Base-by-base conservation (phyloP, 2,329 filamentous ascomycete genomes). In the Neurospora crassa region DNA sequence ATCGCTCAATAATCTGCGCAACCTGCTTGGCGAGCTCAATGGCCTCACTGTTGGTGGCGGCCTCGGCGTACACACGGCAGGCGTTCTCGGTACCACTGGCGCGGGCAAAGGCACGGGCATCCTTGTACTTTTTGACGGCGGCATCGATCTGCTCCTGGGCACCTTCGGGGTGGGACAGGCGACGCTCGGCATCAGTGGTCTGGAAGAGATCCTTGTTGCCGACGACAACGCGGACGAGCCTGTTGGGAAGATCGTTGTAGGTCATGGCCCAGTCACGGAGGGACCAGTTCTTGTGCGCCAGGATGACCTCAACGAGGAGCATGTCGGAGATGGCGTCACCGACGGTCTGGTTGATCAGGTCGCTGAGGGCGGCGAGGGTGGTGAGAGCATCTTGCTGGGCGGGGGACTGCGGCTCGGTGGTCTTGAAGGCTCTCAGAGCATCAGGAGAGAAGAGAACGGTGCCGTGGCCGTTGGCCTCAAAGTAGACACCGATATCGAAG, bases 271-370 rank as follows among this genome's bases (percentile, higher is more conserved):
- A 99, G 80, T 98, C 93, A 79, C 91, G 90, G 67, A 94, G 90
- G 37, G 88, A 90, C 94, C 94, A 99, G 75, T 86, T 87, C 84
- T 97, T 98, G 87, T 98, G 94, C 7, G 96, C 94, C 53, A 99
- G 90, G 75, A 98, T 96, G 42, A 95, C 92, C 82, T 99, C 96
- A 47, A 98, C 94, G 78, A 99, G 90, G 67, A 99, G 88, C 87
- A 97, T 92, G 82, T 99, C 96, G 0, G 94, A 97, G 71, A 99
- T 88, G 67, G 96, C 96, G 79, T 99, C 96, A 70, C 96, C 96
- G 67, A 98, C 95, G 0, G 96, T 96, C 84, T 99, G 96, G 86
- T 99, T 99, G 85, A 99, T 97, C 74, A 99, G 87, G 76, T 97
- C 92, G 69, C 91, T 91, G 70, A 97, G 87, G 12, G 93, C 94